phyloP scores from a whole-genome alignment of 208 protist genomes.

The Leptomonas pyrrhocoris region DNA sequence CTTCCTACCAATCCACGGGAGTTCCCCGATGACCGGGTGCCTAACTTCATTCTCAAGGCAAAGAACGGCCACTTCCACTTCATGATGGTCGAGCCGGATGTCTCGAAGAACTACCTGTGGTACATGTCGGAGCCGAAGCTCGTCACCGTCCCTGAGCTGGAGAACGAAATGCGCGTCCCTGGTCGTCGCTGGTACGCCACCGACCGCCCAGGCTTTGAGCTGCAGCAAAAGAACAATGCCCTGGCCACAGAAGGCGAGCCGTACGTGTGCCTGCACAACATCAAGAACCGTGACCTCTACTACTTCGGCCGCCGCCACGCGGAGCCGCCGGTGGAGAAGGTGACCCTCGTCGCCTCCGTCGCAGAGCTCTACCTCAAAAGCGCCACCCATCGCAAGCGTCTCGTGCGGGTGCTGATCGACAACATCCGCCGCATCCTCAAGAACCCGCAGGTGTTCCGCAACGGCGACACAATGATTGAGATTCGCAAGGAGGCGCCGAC shows the following conservation, averaged over 20 bases:
- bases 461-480: constrained; percentile 77
- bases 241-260: constrained; percentile 60
- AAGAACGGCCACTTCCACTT: constrained; percentile 76
- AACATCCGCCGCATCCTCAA: constrained; percentile 63
- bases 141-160: constrained; percentile 41
- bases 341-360: constrained; percentile 74
- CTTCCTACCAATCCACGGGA: constrained; percentile 52
- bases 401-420: constrained; percentile 64
- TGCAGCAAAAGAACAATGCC: constrained; percentile 58
- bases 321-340: constrained; percentile 49
- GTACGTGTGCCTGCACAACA: constrained; percentile 74
- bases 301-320: constrained; percentile 69
- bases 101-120: constrained; percentile 65
- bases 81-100: constrained; percentile 53
- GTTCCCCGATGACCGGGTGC: constrained; percentile 47
- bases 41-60: constrained; percentile 67
- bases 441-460: constrained; percentile 69
- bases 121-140: constrained; percentile 67
- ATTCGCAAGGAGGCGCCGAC: constrained; percentile 56
- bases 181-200: constrained; percentile 77
- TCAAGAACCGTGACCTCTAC: constrained; percentile 46
- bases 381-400: constrained; percentile 68
- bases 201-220: constrained; percentile 51
- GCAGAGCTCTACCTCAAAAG: constrained; percentile 84
- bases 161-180: constrained; percentile 62